These are phyloP conservation scores for Chlamydomonas sphaeroides DNA, from an alignment of 139 green algal species.

Conservation along the genomic window DNA sequence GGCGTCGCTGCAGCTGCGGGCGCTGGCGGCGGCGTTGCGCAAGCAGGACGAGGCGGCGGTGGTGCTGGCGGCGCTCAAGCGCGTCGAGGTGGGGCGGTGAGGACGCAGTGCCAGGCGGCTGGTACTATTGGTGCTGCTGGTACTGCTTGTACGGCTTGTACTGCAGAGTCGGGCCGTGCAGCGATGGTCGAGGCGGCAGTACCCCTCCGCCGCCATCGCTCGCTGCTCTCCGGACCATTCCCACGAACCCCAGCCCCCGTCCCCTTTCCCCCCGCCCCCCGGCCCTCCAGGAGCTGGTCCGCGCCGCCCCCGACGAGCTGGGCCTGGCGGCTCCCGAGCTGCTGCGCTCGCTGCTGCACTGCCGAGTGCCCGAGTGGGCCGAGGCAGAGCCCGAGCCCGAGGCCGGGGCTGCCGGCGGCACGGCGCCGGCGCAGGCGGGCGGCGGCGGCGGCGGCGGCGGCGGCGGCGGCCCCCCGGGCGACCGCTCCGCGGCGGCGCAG, in stretches of 20 bases:
- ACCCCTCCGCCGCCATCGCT: too few species aligned
- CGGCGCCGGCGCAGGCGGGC: background rate
- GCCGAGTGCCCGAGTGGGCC: constrained; percentile 71
- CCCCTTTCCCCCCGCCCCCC: background rate
- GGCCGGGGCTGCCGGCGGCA: background rate
- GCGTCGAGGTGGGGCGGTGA: constrained; percentile 46
- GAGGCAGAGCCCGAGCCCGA: constrained; percentile 47
- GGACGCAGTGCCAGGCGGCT: too few species aligned
- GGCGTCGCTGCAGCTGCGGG: constrained; percentile 50
- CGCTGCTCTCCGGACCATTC: too few species aligned
- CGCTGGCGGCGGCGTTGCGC: constrained; percentile 58
- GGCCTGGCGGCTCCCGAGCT: constrained; percentile 69
- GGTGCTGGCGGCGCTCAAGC: constrained; percentile 64
- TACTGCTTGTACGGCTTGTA: too few species aligned
- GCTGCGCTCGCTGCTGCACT: constrained; percentile 72
- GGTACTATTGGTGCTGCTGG: too few species aligned
- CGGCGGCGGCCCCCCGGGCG: background rate
- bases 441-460: background rate
- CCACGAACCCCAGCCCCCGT: too few species aligned
- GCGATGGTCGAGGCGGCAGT: too few species aligned
- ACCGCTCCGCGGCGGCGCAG: constrained; percentile 15
- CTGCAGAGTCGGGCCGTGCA: too few species aligned
- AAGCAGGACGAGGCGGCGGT: constrained; percentile 71
- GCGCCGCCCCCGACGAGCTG: constrained; percentile 80
- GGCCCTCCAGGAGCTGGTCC: constrained; percentile 62